phyloP scores from a whole-genome alignment of 768 basidiomycete genomes.

The Psilocybe cubensis region DNA sequence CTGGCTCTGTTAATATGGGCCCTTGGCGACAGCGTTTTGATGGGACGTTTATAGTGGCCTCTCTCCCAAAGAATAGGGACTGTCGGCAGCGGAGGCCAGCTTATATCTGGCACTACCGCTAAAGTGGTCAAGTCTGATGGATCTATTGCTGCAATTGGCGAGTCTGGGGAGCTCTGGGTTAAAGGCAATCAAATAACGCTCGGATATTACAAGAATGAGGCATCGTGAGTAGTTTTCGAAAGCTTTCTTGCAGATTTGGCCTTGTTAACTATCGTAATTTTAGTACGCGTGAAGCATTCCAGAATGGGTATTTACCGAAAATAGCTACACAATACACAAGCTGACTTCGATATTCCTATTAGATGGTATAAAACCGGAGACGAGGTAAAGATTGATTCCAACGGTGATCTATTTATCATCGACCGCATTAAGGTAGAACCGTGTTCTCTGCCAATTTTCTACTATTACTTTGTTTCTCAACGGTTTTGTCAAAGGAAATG shows the following conservation, averaged over 20 bases:
- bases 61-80: background rate
- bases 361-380: slow-evolving; percentile 70
- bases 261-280: background rate
- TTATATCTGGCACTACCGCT: background rate
- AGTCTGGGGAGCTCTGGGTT: slow-evolving; percentile 61
- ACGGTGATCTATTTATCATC: slow-evolving; percentile 59
- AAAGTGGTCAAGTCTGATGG: slow-evolving; percentile 59
- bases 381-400: slow-evolving; percentile 62
- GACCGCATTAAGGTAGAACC: slow-evolving; percentile 72
- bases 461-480: background rate
- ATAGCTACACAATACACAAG: slow-evolving; percentile 41
- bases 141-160: slow-evolving; percentile 49
- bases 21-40: background rate
- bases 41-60: background rate
- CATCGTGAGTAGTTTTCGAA: slow-evolving; percentile 50
- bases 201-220: slow-evolving; percentile 55
- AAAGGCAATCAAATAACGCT: slow-evolving; percentile 58
- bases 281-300: background rate
- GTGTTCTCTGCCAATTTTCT: background rate
- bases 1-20: background rate
- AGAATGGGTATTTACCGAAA: background rate
- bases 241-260: slow-evolving; percentile 5
- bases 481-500: slow-evolving; percentile 48
- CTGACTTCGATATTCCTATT: slow-evolving; percentile 52
- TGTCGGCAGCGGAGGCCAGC: background rate